phyloP scores from a whole-genome alignment of 2,329 filamentous ascomycete species.

The Colletotrichum australisinense region DNA sequence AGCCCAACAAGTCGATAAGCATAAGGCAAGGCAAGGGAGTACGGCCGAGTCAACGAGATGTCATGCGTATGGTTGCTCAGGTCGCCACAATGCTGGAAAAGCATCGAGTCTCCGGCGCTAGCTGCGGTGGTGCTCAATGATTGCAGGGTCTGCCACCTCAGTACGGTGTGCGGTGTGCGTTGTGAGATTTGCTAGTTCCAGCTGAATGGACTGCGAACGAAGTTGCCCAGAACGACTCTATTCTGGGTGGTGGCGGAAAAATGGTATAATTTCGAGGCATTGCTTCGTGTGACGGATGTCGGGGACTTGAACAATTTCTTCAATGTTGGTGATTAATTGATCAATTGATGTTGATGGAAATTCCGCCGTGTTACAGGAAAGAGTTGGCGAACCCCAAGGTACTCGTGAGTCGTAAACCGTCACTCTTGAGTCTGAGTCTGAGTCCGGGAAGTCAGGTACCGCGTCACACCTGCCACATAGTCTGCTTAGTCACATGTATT shows the following conservation, averaged over 20 bases:
- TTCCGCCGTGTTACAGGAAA: background rate
- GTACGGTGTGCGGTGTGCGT: conserved; percentile 15
- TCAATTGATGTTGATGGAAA: no score
- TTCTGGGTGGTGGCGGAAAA: background rate
- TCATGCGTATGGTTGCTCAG: background rate
- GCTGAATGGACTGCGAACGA: conserved; percentile 13
- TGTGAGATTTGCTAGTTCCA: background rate
- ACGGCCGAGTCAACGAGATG: background rate
- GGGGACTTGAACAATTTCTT: background rate
- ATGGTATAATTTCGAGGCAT: conserved; percentile 4
- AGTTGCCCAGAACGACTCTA: conserved; percentile 1
- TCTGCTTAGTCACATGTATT: background rate
- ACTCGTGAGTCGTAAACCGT: background rate
- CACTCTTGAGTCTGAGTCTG: background rate
- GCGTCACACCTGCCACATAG: no score
- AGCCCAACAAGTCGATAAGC: background rate
- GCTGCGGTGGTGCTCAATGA: background rate
- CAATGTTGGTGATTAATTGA: background rate
- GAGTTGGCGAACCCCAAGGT: conserved; percentile 4
- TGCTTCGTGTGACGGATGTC: background rate
- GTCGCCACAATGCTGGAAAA: conserved; percentile 7
- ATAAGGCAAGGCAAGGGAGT: background rate
- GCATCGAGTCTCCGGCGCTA: conserved; percentile 16
- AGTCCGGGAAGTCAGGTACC: no score
- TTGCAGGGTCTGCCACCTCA: background rate